Base-by-base conservation (phyloP, 768 basidiomycete species). In the Xanthoconium stramineum region DNA sequence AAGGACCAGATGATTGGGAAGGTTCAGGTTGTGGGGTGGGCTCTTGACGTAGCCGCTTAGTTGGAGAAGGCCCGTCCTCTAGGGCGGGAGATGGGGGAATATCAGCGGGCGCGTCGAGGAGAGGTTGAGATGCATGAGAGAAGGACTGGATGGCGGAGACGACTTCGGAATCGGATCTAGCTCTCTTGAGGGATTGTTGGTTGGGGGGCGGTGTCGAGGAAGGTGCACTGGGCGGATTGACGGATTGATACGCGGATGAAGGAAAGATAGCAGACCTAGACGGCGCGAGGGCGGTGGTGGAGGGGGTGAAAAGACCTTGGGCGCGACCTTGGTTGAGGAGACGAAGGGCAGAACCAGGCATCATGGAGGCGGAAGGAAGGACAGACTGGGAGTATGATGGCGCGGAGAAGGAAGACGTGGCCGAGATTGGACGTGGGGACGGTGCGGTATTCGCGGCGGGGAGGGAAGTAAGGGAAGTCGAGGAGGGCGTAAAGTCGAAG, bases 401-500 rank as follows among this genome's bases (percentile, higher is more conserved):
- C 47, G 77, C 80, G 47, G 83, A 82, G 67, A 83, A 87, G 43
- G 86, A 86, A 19, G 86, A 83, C 10, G 86, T 80, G 40, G 85
- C 82, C 53, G 87, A 88, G 49, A 86, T 72, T 36, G 86, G 85
- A 36, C 85, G 81, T 32, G 85, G 80, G 55, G 85, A 81, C 24
- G 79, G 75, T 20, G 71, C 67, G 52, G 51, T 74, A 73, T 75
- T 65, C 7, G 72, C 72, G 52, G 81, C 75, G 52, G 90, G 87
- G 47, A 93, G 78, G 39, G 85, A 77, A n/a, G 82, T 75, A 52
- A 93, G 76, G 19, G 88, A 83, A 61, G 81, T 81, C 47, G 88
- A 81, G 62, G 82, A 83, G 3, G 94, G 94, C 17, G 88, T 85
- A 67, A 94, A 95, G 72, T 98, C 95, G 73, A 99, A 96, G 57